phyloP scores from a whole-genome alignment of 331 rosid genomes.

The Prunus yedoensis region DNA sequence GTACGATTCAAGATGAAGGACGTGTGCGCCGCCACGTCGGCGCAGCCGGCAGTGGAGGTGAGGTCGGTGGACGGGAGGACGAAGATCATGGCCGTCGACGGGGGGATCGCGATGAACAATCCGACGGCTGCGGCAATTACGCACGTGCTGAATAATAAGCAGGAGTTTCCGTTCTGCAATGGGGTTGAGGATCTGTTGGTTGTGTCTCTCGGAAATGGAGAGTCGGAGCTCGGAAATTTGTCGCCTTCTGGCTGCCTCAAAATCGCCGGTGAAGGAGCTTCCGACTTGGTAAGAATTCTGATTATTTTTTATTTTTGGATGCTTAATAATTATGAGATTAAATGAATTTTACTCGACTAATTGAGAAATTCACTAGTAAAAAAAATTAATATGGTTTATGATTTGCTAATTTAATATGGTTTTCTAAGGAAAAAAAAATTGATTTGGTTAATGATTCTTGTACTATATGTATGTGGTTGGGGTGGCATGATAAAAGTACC shows the following conservation, averaged over 20 bases:
- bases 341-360: too few relatives aligned
- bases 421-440: not conserved
- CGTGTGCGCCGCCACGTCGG: constrained; percentile 75
- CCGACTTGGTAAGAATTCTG: constrained; percentile 68
- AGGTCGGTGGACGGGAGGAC: constrained; percentile 67
- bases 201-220: constrained; percentile 88
- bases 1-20: constrained; percentile 85
- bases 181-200: constrained; percentile 80
- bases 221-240: constrained; percentile 46
- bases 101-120: constrained; percentile 83
- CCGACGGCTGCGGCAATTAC: constrained; percentile 87
- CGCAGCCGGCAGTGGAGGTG: constrained; percentile 42
- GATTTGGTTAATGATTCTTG: not conserved
- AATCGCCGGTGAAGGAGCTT: constrained; percentile 88
- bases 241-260: constrained; percentile 50
- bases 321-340: too few relatives aligned
- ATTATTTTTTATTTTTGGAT: not conserved
- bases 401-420: not conserved
- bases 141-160: constrained; percentile 87
- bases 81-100: constrained; percentile 74
- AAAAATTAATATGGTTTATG: too few relatives aligned
- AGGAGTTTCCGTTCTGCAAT: constrained; percentile 84
- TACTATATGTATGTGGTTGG: constrained; percentile 5
- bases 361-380: too few relatives aligned
- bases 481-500: constrained; percentile 3